Base-by-base conservation (phyloP, 2,329 filamentous ascomycete genomes). In the Magnaporthales sp. region DNA sequence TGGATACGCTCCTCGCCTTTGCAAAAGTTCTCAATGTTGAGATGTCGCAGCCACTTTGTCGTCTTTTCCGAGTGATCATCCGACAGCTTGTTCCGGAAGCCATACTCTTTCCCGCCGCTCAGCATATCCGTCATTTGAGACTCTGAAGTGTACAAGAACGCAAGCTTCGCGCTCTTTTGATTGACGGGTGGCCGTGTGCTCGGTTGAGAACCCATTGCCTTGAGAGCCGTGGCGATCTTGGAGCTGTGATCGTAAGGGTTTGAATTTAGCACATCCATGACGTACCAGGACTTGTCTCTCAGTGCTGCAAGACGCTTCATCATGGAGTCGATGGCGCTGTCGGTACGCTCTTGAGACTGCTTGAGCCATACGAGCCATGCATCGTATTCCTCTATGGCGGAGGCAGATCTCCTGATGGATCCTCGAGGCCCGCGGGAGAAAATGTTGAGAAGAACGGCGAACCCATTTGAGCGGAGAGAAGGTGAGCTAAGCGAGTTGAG, bases 261-360 rank as follows among this genome's bases (percentile, higher is more conserved):
- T 4, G 95, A 97, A 72, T 94, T 93, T 69, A 92, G 90, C 30
- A 98, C 93, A 75, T 97, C 93, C 1, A 91, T 94, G 68, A 95
- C 91, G 75, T 96, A 99, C 95, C 95, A 99, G 91, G 98, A 97
- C 81, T 98, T 98, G 75, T 97, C 91, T 58, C 95, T 87, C 54
- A 97, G 83, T 26, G 90, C 88, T 67, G 89, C 86, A 51, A 95
- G 83, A 5, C 87, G 86, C 67, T 83, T 83, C 83, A 92, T 90
- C 86, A 92, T 91, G 5, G 86, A 83, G 56, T 92, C 89, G 46
- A 93, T 89, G 13, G 87, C 84, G 2, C 83, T 84, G 72, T 94
- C 91, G 63, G 93, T 88, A 3, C 90, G 86, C 72, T 92, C 90
- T 72, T 94, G 89, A 27, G 89, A 92, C 71, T 92, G 91, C 73